A percentile compares a stretch with the other conserved stretches of the same genome.
These are phyloP conservation scores for Ustulina deusta DNA, from an alignment of 2,329 filamentous ascomycete genomes.

Conservation along the genomic window DNA sequence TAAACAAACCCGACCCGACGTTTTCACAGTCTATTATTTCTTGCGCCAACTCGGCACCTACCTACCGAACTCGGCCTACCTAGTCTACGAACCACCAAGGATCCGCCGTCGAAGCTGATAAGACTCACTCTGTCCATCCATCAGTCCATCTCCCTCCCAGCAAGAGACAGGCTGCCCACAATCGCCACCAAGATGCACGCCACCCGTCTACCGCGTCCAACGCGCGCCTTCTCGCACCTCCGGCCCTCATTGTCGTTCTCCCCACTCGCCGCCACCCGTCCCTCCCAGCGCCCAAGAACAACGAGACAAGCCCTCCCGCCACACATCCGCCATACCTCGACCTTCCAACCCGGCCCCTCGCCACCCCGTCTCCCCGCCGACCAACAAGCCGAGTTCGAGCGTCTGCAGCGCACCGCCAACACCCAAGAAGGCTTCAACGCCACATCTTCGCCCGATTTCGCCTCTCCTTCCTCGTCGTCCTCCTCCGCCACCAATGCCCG, in stretches of 20 bases:
- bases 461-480: constrained; percentile 1
- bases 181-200: background rate
- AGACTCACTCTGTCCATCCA: no score
- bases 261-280: constrained; percentile 49
- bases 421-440: constrained; percentile 52
- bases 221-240: background rate
- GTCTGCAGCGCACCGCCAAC: constrained; percentile 75
- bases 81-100: no score
- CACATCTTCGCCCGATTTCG: constrained; percentile 45
- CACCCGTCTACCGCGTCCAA: background rate
- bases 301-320: background rate
- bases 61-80: no score
- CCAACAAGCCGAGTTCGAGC: constrained; percentile 73
- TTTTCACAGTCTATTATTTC: no score
- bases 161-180: no score
- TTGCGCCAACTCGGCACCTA: no score
- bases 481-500: background rate
- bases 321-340: constrained; percentile 48
- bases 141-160: background rate
- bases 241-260: background rate
- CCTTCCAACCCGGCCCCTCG: constrained; percentile 68
- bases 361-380: constrained; percentile 82
- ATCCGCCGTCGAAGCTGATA: no score
- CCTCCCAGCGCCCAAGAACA: constrained; percentile 43
- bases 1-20: no score